Conservation (phyloP, 306 rosid genomes). For the Prunus dulcis region DNA sequence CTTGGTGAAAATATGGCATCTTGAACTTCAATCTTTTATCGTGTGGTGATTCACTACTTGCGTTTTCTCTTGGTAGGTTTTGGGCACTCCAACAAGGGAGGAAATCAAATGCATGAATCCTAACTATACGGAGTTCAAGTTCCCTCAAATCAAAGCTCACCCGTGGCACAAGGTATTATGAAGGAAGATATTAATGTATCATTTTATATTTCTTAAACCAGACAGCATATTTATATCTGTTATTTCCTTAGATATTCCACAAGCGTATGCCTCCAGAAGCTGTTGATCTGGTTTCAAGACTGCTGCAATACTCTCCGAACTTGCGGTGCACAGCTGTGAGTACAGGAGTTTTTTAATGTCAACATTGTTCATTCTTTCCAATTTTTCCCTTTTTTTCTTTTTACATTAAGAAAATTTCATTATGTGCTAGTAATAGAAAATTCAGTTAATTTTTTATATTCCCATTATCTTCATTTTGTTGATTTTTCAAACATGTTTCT, state of each 20-base stretch:
- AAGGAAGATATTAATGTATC: constrained; percentile 1
- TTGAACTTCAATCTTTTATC: background rate
- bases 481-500: constrained; percentile 4
- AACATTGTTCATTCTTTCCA: background rate
- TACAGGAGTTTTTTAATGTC: constrained; percentile 4
- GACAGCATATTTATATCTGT: constrained; percentile 2
- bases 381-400: background rate
- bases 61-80: constrained; percentile 49
- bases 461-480: background rate
- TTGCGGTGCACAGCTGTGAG: constrained; percentile 91
- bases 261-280: constrained; percentile 99
- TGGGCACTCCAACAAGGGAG: constrained; percentile 98
- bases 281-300: constrained; percentile 94
- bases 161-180: constrained; percentile 94
- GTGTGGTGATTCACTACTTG: background rate
- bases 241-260: constrained; percentile 69
- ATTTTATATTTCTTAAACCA: background rate
- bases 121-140: constrained; percentile 93
- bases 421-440: background rate
- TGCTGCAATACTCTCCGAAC: constrained; percentile 90
- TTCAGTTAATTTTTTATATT: background rate
- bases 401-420: background rate
- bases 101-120: constrained; percentile 99
- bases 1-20: background rate
- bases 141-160: constrained; percentile 97